Evolutionary conservation across 164 flowering plant genomes (phyloP), one percentile per base, ranked within the genome.

Genomic region (Vitis rotundifolia): DNA sequence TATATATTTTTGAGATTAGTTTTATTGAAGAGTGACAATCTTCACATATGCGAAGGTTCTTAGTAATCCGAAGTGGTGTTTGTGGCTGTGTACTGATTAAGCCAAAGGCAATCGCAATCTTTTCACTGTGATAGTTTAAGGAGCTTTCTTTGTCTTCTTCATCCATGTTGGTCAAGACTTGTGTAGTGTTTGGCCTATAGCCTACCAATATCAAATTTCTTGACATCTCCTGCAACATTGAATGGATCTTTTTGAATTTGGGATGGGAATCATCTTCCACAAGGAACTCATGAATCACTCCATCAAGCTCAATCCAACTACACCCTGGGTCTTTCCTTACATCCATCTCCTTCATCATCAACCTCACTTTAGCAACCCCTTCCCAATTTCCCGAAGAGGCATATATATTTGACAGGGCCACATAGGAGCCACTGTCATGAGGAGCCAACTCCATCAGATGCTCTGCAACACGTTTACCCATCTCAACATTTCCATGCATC

Each of bases 271-370:
- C 82, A 58, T 87, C 91, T 73, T 82, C 86, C 4, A 82, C 87
- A 6, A 83, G 64, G 70, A 89, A 89, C 71, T 87, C 88, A 63
- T 86, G 85, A 70, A 86, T 73, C 15, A 52, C 71, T 29, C 89
- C 90, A 71, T 89, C 82, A 47, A 87, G 68, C 64, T 80, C 89
- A 62, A 88, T 82, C 91, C 85, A 86, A 71, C 91, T 87, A 71
- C 88, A 83, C 3, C 89, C 91, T 7, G 91, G 89, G 29, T 86
- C 85, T 76, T 89, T 89, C 77, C 81, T 80, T 31, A 87, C 72
- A 59, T 79, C 82, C 82, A 75, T 75, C 55, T 80, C 78, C 76
- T 82, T 89, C 89, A 89, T 87, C 77, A 15, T 75, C 68, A 81
- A 68, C 72, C 93, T 83, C 66, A 84, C 77, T 53, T 77, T 68